These are phyloP conservation scores for Microcos paniculata DNA, from an alignment of 345 rosid genomes.

Conservation along the genomic window DNA sequence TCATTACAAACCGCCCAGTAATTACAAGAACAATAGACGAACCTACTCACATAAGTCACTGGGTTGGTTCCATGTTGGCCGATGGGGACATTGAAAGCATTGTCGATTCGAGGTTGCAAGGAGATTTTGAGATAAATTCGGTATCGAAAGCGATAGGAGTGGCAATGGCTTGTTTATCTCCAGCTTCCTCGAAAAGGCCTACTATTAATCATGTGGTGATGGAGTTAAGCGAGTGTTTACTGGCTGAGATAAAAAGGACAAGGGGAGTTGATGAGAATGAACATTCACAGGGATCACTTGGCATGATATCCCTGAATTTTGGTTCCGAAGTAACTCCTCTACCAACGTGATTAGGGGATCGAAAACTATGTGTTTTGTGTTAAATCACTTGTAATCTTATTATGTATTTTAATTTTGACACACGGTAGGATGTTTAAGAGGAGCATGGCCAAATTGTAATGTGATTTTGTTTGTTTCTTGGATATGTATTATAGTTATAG, in stretches of 20 bases:
- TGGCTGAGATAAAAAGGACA: not conserved
- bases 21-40: constrained; percentile 22
- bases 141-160: not conserved
- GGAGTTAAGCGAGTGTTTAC: not conserved
- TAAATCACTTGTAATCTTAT: too few relatives aligned
- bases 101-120: constrained; percentile 5
- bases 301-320: too few relatives aligned
- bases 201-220: not conserved
- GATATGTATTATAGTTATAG: too few relatives aligned
- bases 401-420: too few relatives aligned
- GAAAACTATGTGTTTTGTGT: too few relatives aligned
- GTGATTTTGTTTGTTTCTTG: too few relatives aligned
- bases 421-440: too few relatives aligned
- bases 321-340: too few relatives aligned
- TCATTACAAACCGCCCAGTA: constrained; percentile 38
- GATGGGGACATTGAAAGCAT: not conserved
- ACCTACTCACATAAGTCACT: constrained; percentile 19
- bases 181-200: not conserved
- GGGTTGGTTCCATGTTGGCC: not conserved
- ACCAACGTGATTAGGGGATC: too few relatives aligned
- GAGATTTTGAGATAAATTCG: not conserved
- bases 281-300: too few relatives aligned
- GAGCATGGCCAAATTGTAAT: too few relatives aligned
- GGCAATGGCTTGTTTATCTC: constrained; percentile 13
- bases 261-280: not conserved